Conservation (phyloP, 2,329 filamentous ascomycete species). For the Trichoderma asperellum region DNA sequence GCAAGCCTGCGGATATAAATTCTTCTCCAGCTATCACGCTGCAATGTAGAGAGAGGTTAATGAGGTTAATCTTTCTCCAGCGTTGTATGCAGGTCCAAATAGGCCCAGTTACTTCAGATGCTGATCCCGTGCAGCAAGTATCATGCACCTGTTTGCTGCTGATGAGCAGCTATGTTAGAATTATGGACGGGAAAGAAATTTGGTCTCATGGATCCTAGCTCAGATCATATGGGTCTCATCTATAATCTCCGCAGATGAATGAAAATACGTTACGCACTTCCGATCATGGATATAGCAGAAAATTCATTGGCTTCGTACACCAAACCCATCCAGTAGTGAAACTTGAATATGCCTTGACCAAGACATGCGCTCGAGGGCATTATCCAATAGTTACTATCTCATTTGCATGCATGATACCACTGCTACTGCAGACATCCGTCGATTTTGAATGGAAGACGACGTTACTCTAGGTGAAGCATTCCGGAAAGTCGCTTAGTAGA, state of each 20-base stretch:
- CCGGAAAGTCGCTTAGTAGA: slow-evolving; percentile 24
- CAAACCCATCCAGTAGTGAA: background rate
- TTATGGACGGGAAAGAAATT: background rate
- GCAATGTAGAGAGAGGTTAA: background rate
- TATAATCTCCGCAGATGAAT: background rate
- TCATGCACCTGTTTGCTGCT: background rate
- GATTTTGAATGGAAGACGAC: slow-evolving; percentile 10
- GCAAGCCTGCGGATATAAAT: background rate
- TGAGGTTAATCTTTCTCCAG: background rate
- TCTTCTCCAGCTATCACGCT: background rate
- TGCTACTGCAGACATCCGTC: slow-evolving; percentile 25
- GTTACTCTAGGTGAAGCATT: slow-evolving; percentile 29
- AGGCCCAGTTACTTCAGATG: background rate
- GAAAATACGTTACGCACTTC: background rate
- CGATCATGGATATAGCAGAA: background rate
- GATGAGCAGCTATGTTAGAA: background rate
- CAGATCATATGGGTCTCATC: background rate
- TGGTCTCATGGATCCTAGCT: background rate
- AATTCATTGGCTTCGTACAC: background rate
- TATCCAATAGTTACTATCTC: slow-evolving; percentile 23
- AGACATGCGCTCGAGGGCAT: slow-evolving; percentile 11
- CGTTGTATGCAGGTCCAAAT: background rate
- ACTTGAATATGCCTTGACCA: slow-evolving; percentile 3
- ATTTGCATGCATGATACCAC: slow-evolving; percentile 21
- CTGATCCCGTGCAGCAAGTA: no score